Conservation (phyloP, 2,329 filamentous ascomycete species). For the Aureobasidium mangrovei region DNA sequence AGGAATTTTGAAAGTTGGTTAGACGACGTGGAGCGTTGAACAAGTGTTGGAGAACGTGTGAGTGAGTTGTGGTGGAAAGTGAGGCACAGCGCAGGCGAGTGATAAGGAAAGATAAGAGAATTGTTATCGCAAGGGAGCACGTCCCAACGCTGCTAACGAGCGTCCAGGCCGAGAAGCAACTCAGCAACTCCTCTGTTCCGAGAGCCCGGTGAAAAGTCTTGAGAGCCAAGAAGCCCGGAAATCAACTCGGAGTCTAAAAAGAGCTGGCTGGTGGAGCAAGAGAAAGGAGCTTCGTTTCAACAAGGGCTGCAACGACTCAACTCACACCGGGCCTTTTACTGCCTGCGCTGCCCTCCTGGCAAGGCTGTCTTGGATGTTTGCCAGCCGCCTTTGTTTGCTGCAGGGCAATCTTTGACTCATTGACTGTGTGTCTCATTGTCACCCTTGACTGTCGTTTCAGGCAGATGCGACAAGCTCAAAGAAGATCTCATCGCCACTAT, state of each 20-base stretch:
- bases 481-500: no score
- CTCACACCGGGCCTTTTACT: no score
- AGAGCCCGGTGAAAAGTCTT: not conserved
- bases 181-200: not conserved
- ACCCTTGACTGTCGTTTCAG: no score
- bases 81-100: not conserved
- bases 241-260: no score
- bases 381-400: no score
- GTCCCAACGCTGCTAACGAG: not conserved
- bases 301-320: no score
- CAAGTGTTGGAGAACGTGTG: not conserved
- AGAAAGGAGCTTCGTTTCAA: not conserved
- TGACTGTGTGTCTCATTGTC: no score
- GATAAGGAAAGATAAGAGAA: not conserved
- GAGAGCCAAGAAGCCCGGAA: not conserved
- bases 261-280: not conserved
- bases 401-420: no score
- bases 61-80: not conserved
- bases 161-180: not conserved
- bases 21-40: not conserved
- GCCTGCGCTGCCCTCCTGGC: no score
- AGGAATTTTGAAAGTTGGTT: slow-evolving; percentile 2
- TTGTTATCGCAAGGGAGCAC: not conserved
- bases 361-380: no score
- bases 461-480: no score